Evolutionary conservation across 2,329 filamentous ascomycete species (phyloP).

Genomic region (Dactylellina parvicollis): DNA sequence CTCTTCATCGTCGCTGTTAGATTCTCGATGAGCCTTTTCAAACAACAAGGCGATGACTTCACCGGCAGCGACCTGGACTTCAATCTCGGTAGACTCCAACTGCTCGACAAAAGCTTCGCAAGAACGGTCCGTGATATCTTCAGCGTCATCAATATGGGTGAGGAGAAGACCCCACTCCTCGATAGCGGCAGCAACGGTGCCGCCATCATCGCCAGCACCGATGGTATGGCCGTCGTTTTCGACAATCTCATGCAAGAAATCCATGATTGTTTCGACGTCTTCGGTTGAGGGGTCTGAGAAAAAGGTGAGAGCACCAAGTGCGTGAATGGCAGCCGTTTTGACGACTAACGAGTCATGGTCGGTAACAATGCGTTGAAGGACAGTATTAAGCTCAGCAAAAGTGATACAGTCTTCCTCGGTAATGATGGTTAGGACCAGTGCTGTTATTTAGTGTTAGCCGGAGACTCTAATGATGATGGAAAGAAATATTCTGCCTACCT

Average conservation of each 20-base stretch:
- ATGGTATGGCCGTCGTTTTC: conserved; percentile 80
- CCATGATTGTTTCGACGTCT: conserved; percentile 76
- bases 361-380: conserved; percentile 72
- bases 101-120: conserved; percentile 86
- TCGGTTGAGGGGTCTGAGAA: conserved; percentile 78
- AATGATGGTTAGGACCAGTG: conserved; percentile 75
- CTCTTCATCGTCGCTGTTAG: conserved; percentile 63
- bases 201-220: conserved; percentile 75
- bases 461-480: neutral
- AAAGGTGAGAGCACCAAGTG: conserved; percentile 76
- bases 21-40: conserved; percentile 73
- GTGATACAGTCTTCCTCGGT: conserved; percentile 73
- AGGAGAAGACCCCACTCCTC: conserved; percentile 83
- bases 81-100: conserved; percentile 76
- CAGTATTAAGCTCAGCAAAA: conserved; percentile 70
- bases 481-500: conserved; percentile 60
- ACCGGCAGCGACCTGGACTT: conserved; percentile 80
- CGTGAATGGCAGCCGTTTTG: conserved; percentile 77
- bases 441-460: conserved; percentile 59
- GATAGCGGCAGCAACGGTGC: conserved; percentile 77
- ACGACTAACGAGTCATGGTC: conserved; percentile 73
- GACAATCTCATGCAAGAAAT: conserved; percentile 78
- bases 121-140: conserved; percentile 75
- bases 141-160: conserved; percentile 78
- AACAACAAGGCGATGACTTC: conserved; percentile 84